These are phyloP conservation scores for Madurella mycetomatis DNA, from an alignment of 2,329 filamentous ascomycete species.

Conservation along the genomic window DNA sequence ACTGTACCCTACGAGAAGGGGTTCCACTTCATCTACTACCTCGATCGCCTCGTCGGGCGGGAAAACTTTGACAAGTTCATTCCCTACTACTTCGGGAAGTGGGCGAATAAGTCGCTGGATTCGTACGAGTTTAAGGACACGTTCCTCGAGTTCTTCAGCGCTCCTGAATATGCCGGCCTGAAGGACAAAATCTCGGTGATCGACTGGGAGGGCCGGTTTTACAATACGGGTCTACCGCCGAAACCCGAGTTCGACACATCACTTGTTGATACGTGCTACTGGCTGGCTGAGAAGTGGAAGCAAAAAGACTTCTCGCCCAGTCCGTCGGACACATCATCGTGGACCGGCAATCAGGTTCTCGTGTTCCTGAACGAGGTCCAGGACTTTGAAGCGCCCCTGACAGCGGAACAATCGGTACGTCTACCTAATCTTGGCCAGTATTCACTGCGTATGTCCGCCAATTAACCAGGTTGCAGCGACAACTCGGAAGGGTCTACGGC, in stretches of 20 bases:
- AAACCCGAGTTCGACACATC: slow-evolving; percentile 90
- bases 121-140: slow-evolving; percentile 92
- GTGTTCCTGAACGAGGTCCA: slow-evolving; percentile 84
- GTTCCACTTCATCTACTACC: slow-evolving; percentile 86
- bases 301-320: slow-evolving; percentile 60
- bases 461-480: slow-evolving; percentile 31
- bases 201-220: slow-evolving; percentile 89
- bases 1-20: slow-evolving; percentile 94
- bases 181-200: slow-evolving; percentile 64
- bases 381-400: slow-evolving; percentile 60
- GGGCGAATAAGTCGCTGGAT: slow-evolving; percentile 81
- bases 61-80: slow-evolving; percentile 94
- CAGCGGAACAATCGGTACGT: slow-evolving; percentile 54
- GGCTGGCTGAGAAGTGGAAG: slow-evolving; percentile 78
- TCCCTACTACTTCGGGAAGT: slow-evolving; percentile 86
- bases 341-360: slow-evolving; percentile 82
- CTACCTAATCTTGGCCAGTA: background rate
- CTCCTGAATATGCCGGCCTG: slow-evolving; percentile 57
- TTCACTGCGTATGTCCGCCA: background rate
- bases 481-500: slow-evolving; percentile 71
- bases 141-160: slow-evolving; percentile 76
- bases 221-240: slow-evolving; percentile 78
- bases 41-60: slow-evolving; percentile 80
- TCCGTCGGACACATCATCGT: slow-evolving; percentile 63
- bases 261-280: slow-evolving; percentile 80